Percentiles rank a stretch among this genome's conserved stretches.
Conservation (phyloP, 805 yeast species). For the Zygoascus ofunaensis region DNA sequence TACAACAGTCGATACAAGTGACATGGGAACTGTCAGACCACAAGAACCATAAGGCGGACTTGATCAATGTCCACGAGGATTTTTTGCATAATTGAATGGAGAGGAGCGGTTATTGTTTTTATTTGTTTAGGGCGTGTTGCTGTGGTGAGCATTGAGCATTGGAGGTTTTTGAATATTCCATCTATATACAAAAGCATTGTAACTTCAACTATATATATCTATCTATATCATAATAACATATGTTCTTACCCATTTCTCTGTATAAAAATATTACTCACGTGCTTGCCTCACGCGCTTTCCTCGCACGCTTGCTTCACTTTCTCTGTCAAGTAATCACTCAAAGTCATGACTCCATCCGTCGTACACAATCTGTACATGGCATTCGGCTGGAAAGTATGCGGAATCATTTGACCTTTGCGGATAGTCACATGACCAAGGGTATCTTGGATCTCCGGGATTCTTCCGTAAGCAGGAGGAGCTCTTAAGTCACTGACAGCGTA, state of each 20-base stretch:
- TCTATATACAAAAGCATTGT: too few species aligned
- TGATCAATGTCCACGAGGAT: constrained; percentile 41
- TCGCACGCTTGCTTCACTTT: constrained; percentile 31
- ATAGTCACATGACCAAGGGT: constrained; percentile 63
- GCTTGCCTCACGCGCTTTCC: background rate
- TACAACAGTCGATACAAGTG: constrained; percentile 34
- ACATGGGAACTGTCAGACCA: constrained; percentile 28
- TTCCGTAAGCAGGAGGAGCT: constrained; percentile 50
- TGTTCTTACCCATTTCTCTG: too few species aligned
- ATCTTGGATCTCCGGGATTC: constrained; percentile 64
- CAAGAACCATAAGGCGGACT: constrained; percentile 27
- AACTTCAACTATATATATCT: too few species aligned
- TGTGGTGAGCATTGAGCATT: too few species aligned
- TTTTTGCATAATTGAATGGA: too few species aligned
- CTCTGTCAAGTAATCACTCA: constrained; percentile 44
- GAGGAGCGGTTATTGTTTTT: too few species aligned
- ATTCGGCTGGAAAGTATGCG: constrained; percentile 49
- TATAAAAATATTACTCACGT: too few species aligned
- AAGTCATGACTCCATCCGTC: constrained; percentile 40
- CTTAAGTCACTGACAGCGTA: constrained; percentile 70
- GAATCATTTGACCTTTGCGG: constrained; percentile 46
- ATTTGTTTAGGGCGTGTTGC: too few species aligned
- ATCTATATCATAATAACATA: too few species aligned
- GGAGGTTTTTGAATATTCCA: background rate
- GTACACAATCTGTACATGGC: constrained; percentile 46